Conservation (phyloP, 805 yeast species). For the Metschnikowia reukaufii region DNA sequence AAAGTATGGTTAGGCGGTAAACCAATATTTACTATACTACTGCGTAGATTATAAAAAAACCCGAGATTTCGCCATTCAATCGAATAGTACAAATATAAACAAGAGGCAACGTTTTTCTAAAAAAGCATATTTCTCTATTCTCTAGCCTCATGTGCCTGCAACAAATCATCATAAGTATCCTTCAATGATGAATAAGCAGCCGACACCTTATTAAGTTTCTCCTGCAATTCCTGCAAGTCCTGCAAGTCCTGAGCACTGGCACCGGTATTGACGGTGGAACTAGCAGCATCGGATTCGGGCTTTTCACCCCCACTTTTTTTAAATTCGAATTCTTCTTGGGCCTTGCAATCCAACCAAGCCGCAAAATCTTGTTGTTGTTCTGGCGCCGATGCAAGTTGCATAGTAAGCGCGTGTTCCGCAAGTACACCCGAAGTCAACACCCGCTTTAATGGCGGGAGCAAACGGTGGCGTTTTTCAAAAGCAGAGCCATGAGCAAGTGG, state of each 20-base stretch:
- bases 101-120: too few relatives aligned
- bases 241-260: slow-evolving; percentile 32
- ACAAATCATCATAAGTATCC: slow-evolving; percentile 58
- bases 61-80: too few relatives aligned
- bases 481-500: slow-evolving; percentile 15
- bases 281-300: too few relatives aligned
- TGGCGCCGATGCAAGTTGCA: slow-evolving; percentile 32
- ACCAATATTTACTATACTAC: too few relatives aligned
- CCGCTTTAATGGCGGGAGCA: slow-evolving; percentile 68
- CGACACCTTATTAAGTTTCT: slow-evolving; percentile 50
- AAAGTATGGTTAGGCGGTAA: too few relatives aligned
- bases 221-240: slow-evolving; percentile 41
- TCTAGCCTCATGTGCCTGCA: slow-evolving; percentile 15
- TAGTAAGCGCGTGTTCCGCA: slow-evolving; percentile 45
- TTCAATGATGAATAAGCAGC: slow-evolving; percentile 60
- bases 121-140: background rate
- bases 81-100: too few relatives aligned
- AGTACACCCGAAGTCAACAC: slow-evolving; percentile 43
- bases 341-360: slow-evolving; percentile 48
- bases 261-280: background rate
- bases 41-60: too few relatives aligned
- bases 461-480: slow-evolving; percentile 38
- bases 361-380: slow-evolving; percentile 40
- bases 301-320: slow-evolving; percentile 18
- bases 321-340: slow-evolving; percentile 54